These are phyloP conservation scores for Alectoria sarmentosa DNA, from an alignment of 495 filamentous ascomycete species.

Conservation along the genomic window DNA sequence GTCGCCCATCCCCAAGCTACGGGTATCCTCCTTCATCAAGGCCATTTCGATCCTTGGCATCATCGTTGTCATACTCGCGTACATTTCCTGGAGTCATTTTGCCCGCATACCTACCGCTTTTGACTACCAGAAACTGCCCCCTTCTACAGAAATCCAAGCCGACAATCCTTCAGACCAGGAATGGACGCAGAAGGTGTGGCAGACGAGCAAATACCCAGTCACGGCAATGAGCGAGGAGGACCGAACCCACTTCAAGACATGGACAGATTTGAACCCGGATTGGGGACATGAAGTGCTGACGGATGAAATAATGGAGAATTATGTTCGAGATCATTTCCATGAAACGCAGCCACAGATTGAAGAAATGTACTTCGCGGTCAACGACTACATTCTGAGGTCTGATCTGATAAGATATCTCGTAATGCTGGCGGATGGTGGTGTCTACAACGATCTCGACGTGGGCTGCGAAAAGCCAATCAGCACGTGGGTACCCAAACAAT, in stretches of 20 bases:
- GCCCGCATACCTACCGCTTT: not conserved
- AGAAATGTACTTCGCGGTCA: slow-evolving; percentile 35
- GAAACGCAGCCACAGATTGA: slow-evolving; percentile 35
- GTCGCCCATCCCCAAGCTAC: slow-evolving; percentile 6
- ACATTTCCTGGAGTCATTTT: slow-evolving; percentile 8
- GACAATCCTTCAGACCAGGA: slow-evolving; percentile 3
- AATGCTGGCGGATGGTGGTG: slow-evolving; percentile 49
- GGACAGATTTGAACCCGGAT: slow-evolving; percentile 28
- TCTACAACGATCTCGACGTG: slow-evolving; percentile 54
- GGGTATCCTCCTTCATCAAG: slow-evolving; percentile 7
- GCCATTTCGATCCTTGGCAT: not conserved
- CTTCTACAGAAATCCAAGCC: not conserved
- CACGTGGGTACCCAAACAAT: slow-evolving; percentile 47
- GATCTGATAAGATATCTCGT: slow-evolving; percentile 54
- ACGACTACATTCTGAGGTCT: slow-evolving; percentile 44
- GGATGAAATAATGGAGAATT: slow-evolving; percentile 27
- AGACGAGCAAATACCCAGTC: slow-evolving; percentile 17
- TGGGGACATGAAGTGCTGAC: slow-evolving; percentile 34
- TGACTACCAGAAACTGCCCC: not conserved
- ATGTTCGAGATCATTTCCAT: slow-evolving; percentile 31
- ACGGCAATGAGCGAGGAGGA: slow-evolving; percentile 24
- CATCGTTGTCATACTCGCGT: slow-evolving; percentile 5
- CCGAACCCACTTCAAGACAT: slow-evolving; percentile 27
- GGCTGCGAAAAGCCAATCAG: slow-evolving; percentile 42
- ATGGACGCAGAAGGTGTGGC: slow-evolving; percentile 19